These are phyloP conservation scores for Cinnamomum micranthum DNA, from an alignment of 164 flowering plant species.

Conservation along the genomic window DNA sequence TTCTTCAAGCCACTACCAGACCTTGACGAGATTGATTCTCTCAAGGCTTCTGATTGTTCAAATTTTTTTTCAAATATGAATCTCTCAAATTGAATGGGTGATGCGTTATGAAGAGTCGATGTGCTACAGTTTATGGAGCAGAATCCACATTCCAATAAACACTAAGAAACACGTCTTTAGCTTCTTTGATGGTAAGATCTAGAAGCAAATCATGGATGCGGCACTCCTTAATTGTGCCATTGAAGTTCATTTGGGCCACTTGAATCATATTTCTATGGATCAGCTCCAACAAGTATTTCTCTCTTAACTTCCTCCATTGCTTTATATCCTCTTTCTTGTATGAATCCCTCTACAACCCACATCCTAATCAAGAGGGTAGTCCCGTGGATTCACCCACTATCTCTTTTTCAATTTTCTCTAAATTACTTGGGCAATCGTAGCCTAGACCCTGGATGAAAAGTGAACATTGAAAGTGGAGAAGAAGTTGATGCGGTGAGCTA, in stretches of 20 bases:
- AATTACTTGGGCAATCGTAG: too few species aligned
- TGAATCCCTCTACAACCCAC: slow-evolving; percentile 5
- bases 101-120: not conserved
- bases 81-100: not conserved
- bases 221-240: not conserved
- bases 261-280: slow-evolving; percentile 3
- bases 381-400: too few species aligned
- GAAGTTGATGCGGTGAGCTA: too few species aligned
- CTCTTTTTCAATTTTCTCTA: too few species aligned
- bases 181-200: not conserved
- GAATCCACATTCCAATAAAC: not conserved
- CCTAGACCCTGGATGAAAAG: too few species aligned
- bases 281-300: slow-evolving; percentile 1
- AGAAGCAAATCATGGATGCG: slow-evolving; percentile 3
- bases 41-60: too few species aligned
- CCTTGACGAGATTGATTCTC: too few species aligned
- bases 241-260: not conserved
- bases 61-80: too few species aligned
- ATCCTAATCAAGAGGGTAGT: not conserved
- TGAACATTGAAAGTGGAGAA: too few species aligned
- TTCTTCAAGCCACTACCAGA: too few species aligned
- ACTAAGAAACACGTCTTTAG: not conserved
- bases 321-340: slow-evolving; percentile 1
- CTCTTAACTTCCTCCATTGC: not conserved
- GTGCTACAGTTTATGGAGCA: not conserved